These are phyloP conservation scores for Phialophora macrospora DNA, from an alignment of 2,329 filamentous ascomycete species.

Conservation along the genomic window DNA sequence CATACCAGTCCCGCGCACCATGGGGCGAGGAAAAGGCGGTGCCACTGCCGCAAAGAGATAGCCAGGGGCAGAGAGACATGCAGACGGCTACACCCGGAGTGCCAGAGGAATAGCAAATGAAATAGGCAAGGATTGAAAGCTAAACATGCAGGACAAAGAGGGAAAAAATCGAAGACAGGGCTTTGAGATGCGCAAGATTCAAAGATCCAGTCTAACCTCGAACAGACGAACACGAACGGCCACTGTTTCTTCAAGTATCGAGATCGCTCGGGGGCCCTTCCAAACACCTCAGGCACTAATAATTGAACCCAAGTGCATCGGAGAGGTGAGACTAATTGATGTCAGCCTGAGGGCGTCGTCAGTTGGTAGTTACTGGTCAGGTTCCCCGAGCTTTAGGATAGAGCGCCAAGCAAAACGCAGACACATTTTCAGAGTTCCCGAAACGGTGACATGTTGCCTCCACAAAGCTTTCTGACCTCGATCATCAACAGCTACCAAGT, in stretches of 20 bases:
- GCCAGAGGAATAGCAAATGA: conserved; percentile 5
- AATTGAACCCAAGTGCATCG: not conserved
- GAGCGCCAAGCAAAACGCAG: conserved; percentile 1
- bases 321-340: not conserved
- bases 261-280: not conserved
- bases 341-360: not conserved
- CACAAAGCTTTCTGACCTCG: not conserved
- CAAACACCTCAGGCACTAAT: not conserved
- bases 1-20: not conserved
- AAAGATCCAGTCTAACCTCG: conserved; percentile 17
- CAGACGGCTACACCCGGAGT: conserved; percentile 16
- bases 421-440: not conserved
- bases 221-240: not conserved
- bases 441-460: not conserved
- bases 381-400: not conserved
- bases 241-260: not conserved
- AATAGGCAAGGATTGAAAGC: conserved; percentile 17
- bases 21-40: not conserved
- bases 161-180: conserved; percentile 14
- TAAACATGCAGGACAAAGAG: conserved; percentile 16
- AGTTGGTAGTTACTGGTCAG: not conserved
- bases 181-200: conserved; percentile 16
- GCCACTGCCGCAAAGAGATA: not conserved
- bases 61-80: conserved; percentile 24
- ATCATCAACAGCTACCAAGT: not conserved